These are phyloP conservation scores for Ophiostoma australiae DNA, from an alignment of 2,329 filamentous ascomycete species.

Conservation along the genomic window DNA sequence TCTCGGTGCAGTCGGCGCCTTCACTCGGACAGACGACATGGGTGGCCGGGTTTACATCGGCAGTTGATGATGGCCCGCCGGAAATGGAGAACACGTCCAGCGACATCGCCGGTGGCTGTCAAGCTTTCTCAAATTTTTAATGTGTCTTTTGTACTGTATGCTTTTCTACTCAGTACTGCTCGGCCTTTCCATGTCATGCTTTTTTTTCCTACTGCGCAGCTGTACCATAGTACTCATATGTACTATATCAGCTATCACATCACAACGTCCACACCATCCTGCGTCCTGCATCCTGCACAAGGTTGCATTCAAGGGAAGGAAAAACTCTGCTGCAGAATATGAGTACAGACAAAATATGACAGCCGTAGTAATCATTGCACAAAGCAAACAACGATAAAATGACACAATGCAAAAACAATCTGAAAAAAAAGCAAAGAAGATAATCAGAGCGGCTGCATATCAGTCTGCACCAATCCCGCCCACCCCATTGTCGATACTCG, in stretches of 20 bases:
- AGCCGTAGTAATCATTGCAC: not conserved
- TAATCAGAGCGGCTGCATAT: conserved; percentile 1
- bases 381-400: not conserved
- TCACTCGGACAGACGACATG: not conserved
- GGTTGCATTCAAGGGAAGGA: conserved; percentile 7
- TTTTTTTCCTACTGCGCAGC: not conserved
- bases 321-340: conserved; percentile 12
- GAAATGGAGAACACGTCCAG: not conserved
- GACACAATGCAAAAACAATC: not conserved
- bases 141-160: not conserved
- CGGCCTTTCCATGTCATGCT: not conserved
- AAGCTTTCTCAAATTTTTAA: not conserved
- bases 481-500: conserved; percentile 3
- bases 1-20: not conserved
- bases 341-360: not conserved
- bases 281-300: not conserved
- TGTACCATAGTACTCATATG: too few relatives aligned
- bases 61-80: not conserved
- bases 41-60: conserved; percentile 4
- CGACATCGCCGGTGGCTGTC: not conserved
- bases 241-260: conserved; percentile 6
- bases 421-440: not conserved
- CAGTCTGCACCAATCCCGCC: conserved; percentile 11
- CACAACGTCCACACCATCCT: conserved; percentile 2
- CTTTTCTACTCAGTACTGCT: not conserved